Evolutionary conservation across 495 filamentous ascomycete genomes (phyloP).

Genomic region (Bombardia bombarda): DNA sequence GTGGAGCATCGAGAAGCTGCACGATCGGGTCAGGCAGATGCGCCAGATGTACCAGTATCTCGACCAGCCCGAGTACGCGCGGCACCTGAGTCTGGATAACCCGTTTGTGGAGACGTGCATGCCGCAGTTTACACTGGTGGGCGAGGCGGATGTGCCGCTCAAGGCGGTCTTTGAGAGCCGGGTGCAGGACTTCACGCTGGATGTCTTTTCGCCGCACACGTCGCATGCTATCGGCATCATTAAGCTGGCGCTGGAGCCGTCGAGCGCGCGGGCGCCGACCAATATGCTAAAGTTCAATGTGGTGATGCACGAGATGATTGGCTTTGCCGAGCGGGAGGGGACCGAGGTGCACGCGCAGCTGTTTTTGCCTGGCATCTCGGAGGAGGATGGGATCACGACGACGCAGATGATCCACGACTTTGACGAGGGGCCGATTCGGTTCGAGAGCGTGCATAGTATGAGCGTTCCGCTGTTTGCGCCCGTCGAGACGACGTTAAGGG

Average conservation of each 20-base stretch:
- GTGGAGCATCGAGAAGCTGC: conserved; percentile 91
- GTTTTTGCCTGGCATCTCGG: conserved; percentile 86
- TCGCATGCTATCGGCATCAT: conserved; percentile 82
- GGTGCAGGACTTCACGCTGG: conserved; percentile 88
- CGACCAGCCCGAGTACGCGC: conserved; percentile 86
- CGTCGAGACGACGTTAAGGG: conserved; percentile 63
- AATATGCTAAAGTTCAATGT: conserved; percentile 97
- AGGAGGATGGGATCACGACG: conserved; percentile 86
- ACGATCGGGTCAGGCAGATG: conserved; percentile 81
- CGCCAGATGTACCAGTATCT: conserved; percentile 94
- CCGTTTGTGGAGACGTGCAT: conserved; percentile 86
- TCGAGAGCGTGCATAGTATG: conserved; percentile 98
- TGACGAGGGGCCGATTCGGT: conserved; percentile 87
- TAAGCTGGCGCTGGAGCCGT: conserved; percentile 85
- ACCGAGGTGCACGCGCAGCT: conserved; percentile 94
- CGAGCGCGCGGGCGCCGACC: conserved; percentile 83
- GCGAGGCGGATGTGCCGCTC: conserved; percentile 89
- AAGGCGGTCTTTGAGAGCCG: conserved; percentile 91
- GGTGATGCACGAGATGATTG: conserved; percentile 94
- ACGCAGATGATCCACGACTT: conserved; percentile 94
- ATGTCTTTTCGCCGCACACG: conserved; percentile 89
- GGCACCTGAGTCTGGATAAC: conserved; percentile 68
- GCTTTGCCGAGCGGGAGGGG: conserved; percentile 93
- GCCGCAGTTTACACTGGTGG: conserved; percentile 82
- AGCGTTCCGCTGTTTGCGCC: conserved; percentile 84